A percentile compares a stretch with the other conserved stretches of the same genome.
Evolutionary conservation across 208 protist species (phyloP).

Genomic region (Vickermania ingenoplastis): DNA sequence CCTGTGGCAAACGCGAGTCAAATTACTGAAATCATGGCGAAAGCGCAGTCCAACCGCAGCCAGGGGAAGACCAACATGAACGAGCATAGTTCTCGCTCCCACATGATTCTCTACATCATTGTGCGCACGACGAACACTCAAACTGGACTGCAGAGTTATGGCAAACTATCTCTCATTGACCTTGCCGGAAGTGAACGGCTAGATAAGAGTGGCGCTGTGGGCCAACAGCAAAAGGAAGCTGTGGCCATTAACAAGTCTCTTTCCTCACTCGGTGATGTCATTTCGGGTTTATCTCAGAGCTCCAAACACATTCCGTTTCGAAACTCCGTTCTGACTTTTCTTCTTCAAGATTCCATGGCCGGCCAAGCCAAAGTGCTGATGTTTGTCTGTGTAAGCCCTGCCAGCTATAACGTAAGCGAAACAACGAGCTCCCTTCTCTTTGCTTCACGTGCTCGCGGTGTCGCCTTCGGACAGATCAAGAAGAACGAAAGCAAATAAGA

Average conservation of each 20-base stretch:
- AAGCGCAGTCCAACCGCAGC: slow-evolving; percentile 52
- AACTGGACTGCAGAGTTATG: slow-evolving; percentile 82
- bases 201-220: slow-evolving; percentile 79
- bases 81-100: slow-evolving; percentile 88
- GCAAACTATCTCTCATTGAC: slow-evolving; percentile 91
- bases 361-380: slow-evolving; percentile 93
- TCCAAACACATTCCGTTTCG: slow-evolving; percentile 89
- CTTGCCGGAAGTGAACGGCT: slow-evolving; percentile 89
- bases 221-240: slow-evolving; percentile 84
- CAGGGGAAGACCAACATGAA: slow-evolving; percentile 92
- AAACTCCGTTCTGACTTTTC: slow-evolving; percentile 86
- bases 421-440: slow-evolving; percentile 84
- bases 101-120: slow-evolving; percentile 90
- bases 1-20: slow-evolving; percentile 51
- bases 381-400: slow-evolving; percentile 92
- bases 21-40: slow-evolving; percentile 78
- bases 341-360: slow-evolving; percentile 89
- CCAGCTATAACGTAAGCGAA: slow-evolving; percentile 90
- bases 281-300: slow-evolving; percentile 71
- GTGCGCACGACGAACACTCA: slow-evolving; percentile 82
- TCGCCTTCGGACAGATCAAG: slow-evolving; percentile 83
- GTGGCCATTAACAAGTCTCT: slow-evolving; percentile 91
- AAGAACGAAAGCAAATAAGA: slow-evolving; percentile 63
- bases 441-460: slow-evolving; percentile 80
- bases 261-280: slow-evolving; percentile 85